Base-by-base conservation (phyloP, 805 yeast genomes). In the Metschnikowia matae region DNA sequence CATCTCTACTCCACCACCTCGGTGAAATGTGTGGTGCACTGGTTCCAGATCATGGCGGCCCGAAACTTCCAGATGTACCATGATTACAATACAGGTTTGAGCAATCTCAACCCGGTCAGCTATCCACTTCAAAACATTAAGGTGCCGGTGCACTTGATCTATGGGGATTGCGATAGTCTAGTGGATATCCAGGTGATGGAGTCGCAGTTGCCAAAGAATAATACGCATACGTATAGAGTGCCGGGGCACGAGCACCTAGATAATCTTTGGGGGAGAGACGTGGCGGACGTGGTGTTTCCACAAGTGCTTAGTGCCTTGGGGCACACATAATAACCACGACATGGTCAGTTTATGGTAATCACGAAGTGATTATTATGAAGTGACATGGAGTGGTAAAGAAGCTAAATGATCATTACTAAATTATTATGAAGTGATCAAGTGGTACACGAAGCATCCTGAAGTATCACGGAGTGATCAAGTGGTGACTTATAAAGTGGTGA, bases 1-100 rank as follows among this genome's bases (percentile, higher is more conserved):
- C 97, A 94, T 65, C 73, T 92, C 48, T 92, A 91, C 69, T 87
- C 96, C 1, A 86, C 96, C 20, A 89, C 98, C 0, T 83, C 91
- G 2, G 98, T 91, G 23, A 92, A 91, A 66, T 81, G 87, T 8
- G 90, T 89, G 41, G 97, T 56, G 47, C 68, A 63, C 50, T 64
- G 68, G 68, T 63, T 63, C 51, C 68, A 63, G 50, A 91, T 92
- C 48, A 87, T 92, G 54, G 76, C 85, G 47, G 29, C 53, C 37
- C 51, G 52, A 32, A 54, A 55, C 46, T 91, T 92, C 66, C 96
- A 91, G 66, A 86, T 94, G 96, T 92, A 83, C 67, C 94, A 87
- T 61, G 96, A 89, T 42, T 44, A 44, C 26, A 44, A 50, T 23
- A 48, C 57, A 8, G 40, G 50, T 14, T 41, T 58, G 41, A 55